Conservation (phyloP, 2,329 filamentous ascomycete species). For the Arachnopeziza araneosa region DNA sequence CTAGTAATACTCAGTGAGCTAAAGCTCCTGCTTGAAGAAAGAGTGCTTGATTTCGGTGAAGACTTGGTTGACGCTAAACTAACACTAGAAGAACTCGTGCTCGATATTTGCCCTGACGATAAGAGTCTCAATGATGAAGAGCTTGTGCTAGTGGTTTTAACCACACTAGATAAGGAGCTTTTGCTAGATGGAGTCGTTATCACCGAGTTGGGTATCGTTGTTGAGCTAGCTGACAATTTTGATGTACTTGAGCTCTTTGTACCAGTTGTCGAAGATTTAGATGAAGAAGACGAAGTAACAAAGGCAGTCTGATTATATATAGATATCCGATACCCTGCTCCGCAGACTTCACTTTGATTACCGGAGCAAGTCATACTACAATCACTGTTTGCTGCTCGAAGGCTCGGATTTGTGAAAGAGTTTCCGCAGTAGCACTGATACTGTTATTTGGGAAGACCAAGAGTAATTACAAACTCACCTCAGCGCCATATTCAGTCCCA, state of each 20-base stretch:
- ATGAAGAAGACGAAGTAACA: neutral
- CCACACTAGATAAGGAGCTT: neutral
- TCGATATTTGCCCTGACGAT: too few species aligned
- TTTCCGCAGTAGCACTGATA: constrained; percentile 1
- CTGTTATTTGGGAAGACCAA: neutral
- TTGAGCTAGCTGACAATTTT: neutral
- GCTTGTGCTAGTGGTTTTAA: neutral
- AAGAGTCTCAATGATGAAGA: neutral
- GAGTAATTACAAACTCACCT: neutral
- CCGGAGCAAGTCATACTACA: neutral
- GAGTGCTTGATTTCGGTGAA: too few species aligned
- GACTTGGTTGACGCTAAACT: too few species aligned
- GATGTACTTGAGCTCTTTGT: neutral
- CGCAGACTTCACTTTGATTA: constrained; percentile 42
- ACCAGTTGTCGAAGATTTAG: neutral
- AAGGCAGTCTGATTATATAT: neutral
- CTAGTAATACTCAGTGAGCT: too few species aligned
- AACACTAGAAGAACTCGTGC: too few species aligned
- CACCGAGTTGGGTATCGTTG: neutral
- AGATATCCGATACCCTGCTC: constrained; percentile 32
- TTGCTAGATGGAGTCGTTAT: neutral
- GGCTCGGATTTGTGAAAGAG: neutral
- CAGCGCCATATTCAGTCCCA: neutral
- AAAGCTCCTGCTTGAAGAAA: too few species aligned
- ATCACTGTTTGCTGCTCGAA: neutral